Conservation (phyloP, 129 eudicot genomes). For the Oenanthe sinensis region DNA sequence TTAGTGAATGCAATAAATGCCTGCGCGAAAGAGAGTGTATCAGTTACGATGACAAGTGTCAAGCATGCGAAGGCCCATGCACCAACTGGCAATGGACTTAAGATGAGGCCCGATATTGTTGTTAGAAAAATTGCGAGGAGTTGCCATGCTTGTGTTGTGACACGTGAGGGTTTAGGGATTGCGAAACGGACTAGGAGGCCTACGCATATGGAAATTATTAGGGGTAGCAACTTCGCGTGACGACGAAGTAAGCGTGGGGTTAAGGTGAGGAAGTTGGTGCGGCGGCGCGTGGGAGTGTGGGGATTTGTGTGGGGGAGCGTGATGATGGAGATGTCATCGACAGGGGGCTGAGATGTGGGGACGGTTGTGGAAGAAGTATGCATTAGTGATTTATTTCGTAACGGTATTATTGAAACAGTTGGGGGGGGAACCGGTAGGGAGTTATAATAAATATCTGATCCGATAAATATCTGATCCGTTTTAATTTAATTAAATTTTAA, state of each 20-base stretch:
- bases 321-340: not conserved
- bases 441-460: too few species aligned
- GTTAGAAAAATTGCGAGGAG: conserved; percentile 62
- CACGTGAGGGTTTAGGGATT: conserved; percentile 45
- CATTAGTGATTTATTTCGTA: not conserved
- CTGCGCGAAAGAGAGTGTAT: conserved; percentile 54
- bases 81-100: conserved; percentile 64
- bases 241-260: conserved; percentile 13
- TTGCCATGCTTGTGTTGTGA: conserved; percentile 53
- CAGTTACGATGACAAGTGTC: conserved; percentile 45
- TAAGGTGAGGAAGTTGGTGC: not conserved
- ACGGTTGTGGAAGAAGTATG: not conserved
- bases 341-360: conserved; percentile 1
- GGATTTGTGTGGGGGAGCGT: not conserved
- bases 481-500: too few species aligned
- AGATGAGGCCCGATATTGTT: conserved; percentile 59
- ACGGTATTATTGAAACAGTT: not conserved
- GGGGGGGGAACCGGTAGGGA: not conserved
- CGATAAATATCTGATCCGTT: too few species aligned
- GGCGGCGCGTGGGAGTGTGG: conserved; percentile 2
- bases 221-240: conserved; percentile 39
- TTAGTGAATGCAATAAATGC: conserved; percentile 70
- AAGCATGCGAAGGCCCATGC: conserved; percentile 69
- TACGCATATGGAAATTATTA: conserved; percentile 28
- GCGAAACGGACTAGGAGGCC: conserved; percentile 62